Conservation (phyloP, 306 rosid genomes). For the Pterocarpus santalinus region DNA sequence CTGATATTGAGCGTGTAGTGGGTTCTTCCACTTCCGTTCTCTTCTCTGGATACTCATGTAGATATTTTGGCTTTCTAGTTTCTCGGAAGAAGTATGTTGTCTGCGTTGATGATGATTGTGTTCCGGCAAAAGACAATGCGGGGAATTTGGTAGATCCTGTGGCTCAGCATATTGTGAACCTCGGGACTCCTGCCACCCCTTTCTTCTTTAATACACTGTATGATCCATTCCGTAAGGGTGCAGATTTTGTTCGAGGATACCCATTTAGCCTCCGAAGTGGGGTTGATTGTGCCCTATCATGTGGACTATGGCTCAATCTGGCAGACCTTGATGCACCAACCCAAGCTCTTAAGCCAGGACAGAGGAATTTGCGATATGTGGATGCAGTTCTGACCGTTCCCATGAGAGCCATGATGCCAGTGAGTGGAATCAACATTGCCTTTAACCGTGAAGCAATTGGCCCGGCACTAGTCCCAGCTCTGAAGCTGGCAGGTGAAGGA, state of each 20-base stretch:
- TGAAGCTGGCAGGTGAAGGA: conserved; percentile 88
- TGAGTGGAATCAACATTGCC: conserved; percentile 94
- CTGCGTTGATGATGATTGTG: conserved; percentile 92
- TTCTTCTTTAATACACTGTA: conserved; percentile 97
- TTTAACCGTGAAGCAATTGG: conserved; percentile 83
- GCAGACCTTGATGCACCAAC: conserved; percentile 98
- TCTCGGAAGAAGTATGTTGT: conserved; percentile 86
- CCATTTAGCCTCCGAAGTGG: conserved; percentile 96
- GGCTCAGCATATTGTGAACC: conserved; percentile 83
- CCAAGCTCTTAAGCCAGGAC: conserved; percentile 82
- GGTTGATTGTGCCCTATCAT: conserved; percentile 84
- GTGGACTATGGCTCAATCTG: conserved; percentile 96
- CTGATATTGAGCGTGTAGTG: conserved; percentile 73
- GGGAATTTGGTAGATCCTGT: conserved; percentile 73
- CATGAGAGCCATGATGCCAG: conserved; percentile 75
- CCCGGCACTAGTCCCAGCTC: conserved; percentile 85
- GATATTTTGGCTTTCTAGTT: conserved; percentile 90
- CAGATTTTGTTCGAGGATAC: conserved; percentile 97
- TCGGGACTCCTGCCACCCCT: conserved; percentile 95
- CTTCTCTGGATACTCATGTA: conserved; percentile 93
- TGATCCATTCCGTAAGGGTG: conserved; percentile 92
- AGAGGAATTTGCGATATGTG: conserved; percentile 77
- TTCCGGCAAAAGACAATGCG: conserved; percentile 74
- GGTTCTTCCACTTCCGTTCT: conserved; percentile 73
- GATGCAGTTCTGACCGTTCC: conserved; percentile 97